Conservation (phyloP, 176 grass and related monocot genomes). For the Puya raimondii region DNA sequence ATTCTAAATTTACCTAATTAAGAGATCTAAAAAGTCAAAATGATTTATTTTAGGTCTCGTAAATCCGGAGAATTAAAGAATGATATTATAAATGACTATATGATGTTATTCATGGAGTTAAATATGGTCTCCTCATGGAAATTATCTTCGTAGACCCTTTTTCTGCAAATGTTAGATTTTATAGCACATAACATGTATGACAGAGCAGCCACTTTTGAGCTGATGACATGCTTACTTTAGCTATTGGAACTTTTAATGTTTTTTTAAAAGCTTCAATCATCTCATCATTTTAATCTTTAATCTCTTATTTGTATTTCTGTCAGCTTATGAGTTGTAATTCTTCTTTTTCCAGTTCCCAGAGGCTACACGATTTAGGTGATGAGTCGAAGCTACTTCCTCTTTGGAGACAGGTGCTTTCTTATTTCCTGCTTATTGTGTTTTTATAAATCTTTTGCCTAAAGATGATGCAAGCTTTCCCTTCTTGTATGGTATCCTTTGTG, state of each 20-base stretch:
- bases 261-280: background rate
- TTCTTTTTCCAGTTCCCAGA: conserved; percentile 50
- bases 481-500: background rate
- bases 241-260: background rate
- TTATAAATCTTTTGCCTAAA: background rate
- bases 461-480: background rate
- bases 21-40: background rate
- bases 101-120: background rate
- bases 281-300: background rate
- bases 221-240: background rate
- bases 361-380: conserved; percentile 52
- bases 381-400: conserved; percentile 67
- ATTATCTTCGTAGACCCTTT: background rate
- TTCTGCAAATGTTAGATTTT: background rate
- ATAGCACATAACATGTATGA: too few species aligned
- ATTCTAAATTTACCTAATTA: background rate
- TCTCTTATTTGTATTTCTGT: background rate
- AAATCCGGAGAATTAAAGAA: background rate
- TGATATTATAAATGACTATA: background rate
- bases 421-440: conserved; percentile 9
- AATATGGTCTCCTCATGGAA: background rate
- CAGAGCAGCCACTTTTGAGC: too few species aligned
- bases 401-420: conserved; percentile 71
- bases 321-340: background rate
- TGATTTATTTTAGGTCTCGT: background rate